phyloP scores from a whole-genome alignment of 1,284 basidiomycete species.

The Sanghuangporus sanghuang region DNA sequence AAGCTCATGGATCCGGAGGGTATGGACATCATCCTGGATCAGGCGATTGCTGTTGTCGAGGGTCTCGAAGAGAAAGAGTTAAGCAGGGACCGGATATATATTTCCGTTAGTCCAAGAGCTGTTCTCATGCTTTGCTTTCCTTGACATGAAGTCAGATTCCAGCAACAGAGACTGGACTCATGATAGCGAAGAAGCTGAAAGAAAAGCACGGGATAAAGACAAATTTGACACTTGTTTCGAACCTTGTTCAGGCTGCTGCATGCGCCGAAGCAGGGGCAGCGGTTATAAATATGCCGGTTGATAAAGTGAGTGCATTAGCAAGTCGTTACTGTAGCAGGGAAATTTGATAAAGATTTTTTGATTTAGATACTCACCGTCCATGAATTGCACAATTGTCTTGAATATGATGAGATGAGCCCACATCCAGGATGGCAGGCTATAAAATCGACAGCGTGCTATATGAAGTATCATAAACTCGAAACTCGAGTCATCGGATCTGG shows the following conservation, averaged over 20 bases:
- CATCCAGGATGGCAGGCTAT: conserved; percentile 46
- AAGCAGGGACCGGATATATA: conserved; percentile 35
- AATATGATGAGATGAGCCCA: conserved; percentile 21
- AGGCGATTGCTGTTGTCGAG: conserved; percentile 35
- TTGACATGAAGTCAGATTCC: conserved; percentile 38
- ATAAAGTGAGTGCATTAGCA: conserved; percentile 29
- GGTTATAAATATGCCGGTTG: conserved; percentile 44
- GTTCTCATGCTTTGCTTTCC: neutral
- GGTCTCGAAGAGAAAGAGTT: conserved; percentile 39
- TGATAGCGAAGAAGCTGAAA: conserved; percentile 40
- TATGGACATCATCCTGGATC: conserved; percentile 36
- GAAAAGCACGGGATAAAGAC: conserved; percentile 36
- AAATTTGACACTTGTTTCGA: conserved; percentile 46
- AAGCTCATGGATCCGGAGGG: conserved; percentile 17
- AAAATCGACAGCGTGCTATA: conserved; percentile 42
- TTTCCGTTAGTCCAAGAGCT: conserved; percentile 41
- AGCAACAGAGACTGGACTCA: conserved; percentile 48
- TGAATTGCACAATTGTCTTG: conserved; percentile 28
- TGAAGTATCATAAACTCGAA: conserved; percentile 36
- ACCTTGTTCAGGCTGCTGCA: conserved; percentile 45
- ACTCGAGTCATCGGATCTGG: conserved; percentile 39
- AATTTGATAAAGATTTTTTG: neutral
- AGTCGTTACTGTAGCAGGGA: neutral
- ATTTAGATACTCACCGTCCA: conserved; percentile 38
- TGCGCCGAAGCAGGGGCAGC: conserved; percentile 48